Conservation (phyloP, 2,329 filamentous ascomycete species). For the Apiospora pterosperma region DNA sequence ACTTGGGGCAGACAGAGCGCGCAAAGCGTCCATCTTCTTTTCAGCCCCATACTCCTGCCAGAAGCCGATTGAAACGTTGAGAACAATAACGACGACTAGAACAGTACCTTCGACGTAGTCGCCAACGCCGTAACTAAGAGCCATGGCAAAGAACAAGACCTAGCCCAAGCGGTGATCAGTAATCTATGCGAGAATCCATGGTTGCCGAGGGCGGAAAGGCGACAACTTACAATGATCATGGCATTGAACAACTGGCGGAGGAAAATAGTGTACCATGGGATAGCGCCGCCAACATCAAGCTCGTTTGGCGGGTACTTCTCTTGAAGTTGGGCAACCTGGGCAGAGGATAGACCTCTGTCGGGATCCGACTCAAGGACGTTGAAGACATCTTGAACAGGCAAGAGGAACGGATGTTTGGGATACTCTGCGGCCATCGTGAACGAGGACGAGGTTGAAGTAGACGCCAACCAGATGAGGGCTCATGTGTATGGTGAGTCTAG, state of each 20-base stretch:
- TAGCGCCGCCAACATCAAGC: constrained; percentile 63
- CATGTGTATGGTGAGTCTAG: background rate
- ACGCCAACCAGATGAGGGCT: background rate
- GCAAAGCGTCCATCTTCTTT: constrained; percentile 63
- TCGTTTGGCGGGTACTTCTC: constrained; percentile 65
- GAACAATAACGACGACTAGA: constrained; percentile 62
- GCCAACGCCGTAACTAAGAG: constrained; percentile 62
- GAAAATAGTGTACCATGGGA: constrained; percentile 70
- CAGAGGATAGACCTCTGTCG: constrained; percentile 62
- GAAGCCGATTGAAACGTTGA: constrained; percentile 68
- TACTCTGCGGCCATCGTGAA: constrained; percentile 43
- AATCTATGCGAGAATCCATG: constrained; percentile 28
- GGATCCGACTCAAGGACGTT: constrained; percentile 59
- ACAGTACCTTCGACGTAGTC: constrained; percentile 68
- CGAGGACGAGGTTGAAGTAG: background rate
- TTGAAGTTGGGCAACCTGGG: constrained; percentile 57
- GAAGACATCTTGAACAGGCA: constrained; percentile 60
- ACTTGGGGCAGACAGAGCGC: constrained; percentile 60
- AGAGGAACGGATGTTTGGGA: constrained; percentile 56
- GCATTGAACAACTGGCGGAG: constrained; percentile 73
- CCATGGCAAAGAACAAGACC: constrained; percentile 77
- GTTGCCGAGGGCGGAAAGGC: constrained; percentile 27
- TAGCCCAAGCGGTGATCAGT: constrained; percentile 39
- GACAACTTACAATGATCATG: constrained; percentile 62
- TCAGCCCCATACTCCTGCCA: constrained; percentile 63